These are phyloP conservation scores for Ophiostoma piceae DNA, from an alignment of 2,329 filamentous ascomycete genomes.

Conservation along the genomic window DNA sequence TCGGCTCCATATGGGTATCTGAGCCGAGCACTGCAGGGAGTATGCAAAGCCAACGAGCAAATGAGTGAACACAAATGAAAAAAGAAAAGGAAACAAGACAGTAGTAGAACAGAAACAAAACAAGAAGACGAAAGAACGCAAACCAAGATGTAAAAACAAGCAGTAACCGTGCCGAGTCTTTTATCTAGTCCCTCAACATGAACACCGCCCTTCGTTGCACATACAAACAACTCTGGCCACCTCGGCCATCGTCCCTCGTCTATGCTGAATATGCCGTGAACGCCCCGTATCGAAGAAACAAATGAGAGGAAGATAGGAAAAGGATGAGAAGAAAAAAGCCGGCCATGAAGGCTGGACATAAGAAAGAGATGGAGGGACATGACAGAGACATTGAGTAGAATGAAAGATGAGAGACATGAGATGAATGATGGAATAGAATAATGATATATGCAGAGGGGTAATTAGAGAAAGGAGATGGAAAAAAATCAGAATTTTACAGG, in stretches of 20 bases:
- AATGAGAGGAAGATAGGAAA: background rate
- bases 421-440: background rate
- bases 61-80: background rate
- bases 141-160: background rate
- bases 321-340: background rate
- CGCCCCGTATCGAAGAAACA: background rate
- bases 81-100: background rate
- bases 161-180: conserved; percentile 2
- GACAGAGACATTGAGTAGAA: background rate
- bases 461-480: background rate
- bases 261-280: conserved; percentile 8
- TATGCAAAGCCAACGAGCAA: background rate
- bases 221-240: background rate
- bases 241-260: background rate
- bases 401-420: background rate
- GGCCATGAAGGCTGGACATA: background rate
- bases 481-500: background rate
- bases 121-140: background rate
- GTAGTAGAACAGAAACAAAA: background rate
- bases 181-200: conserved; percentile 13
- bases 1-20: conserved; percentile 4
- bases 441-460: conserved; percentile 11
- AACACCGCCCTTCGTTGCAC: background rate
- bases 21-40: background rate
- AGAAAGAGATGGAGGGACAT: background rate